Conservation (phyloP, 148 eudicot species). For the Bassia scoparia region DNA sequence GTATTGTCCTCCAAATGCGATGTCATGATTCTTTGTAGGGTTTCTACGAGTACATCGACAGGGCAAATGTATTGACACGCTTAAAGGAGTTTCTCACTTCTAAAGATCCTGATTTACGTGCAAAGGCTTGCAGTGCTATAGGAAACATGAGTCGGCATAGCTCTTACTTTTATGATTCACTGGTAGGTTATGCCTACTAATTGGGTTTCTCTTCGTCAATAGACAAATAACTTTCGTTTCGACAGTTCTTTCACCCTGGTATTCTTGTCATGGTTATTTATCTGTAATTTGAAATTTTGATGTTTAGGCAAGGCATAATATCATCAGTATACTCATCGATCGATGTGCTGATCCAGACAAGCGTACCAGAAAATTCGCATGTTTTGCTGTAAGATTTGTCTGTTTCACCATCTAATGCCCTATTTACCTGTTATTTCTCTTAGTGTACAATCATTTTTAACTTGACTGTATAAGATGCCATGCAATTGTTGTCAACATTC, state of each 20-base stretch:
- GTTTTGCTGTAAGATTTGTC: conserved; percentile 76
- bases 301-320: conserved; percentile 59
- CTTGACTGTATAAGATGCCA: neutral
- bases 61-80: conserved; percentile 63
- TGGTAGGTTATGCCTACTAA: conserved; percentile 44
- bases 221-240: neutral
- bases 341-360: conserved; percentile 85
- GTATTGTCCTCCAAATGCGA: neutral
- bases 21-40: conserved; percentile 45
- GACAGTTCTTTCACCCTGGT: too few relatives aligned
- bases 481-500: neutral
- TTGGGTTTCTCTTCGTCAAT: neutral
- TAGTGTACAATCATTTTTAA: neutral
- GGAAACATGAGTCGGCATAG: conserved; percentile 97
- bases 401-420: neutral
- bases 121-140: conserved; percentile 83
- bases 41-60: conserved; percentile 67
- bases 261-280: neutral
- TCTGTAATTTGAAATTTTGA: conserved; percentile 5
- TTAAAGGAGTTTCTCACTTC: conserved; percentile 67
- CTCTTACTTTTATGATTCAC: conserved; percentile 71
- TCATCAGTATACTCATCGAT: conserved; percentile 67
- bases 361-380: conserved; percentile 89
- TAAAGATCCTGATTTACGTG: conserved; percentile 79
- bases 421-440: too few relatives aligned